Evolutionary conservation across 2,329 filamentous ascomycete species (phyloP).

Genomic region (Apiospora rasikravindrae): DNA sequence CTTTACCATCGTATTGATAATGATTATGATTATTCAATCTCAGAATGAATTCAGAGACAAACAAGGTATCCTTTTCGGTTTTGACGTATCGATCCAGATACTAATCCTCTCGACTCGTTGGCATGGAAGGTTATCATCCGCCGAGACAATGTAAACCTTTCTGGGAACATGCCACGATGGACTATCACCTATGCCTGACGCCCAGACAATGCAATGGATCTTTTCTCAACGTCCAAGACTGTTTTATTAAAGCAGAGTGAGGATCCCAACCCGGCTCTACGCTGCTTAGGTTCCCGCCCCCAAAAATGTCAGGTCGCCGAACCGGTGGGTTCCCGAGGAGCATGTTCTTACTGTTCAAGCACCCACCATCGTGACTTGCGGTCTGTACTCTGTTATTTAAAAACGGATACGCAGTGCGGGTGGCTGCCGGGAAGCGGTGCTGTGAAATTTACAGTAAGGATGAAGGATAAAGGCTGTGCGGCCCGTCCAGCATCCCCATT

Average conservation of each 20-base stretch:
- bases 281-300: background rate
- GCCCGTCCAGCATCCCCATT: background rate
- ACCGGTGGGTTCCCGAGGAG: background rate
- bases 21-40: background rate
- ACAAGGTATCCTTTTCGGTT: too few species aligned
- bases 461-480: background rate
- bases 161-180: too few species aligned
- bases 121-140: too few species aligned
- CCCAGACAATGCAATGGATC: too few species aligned
- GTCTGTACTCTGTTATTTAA: background rate
- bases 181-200: too few species aligned
- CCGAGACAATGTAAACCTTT: too few species aligned
- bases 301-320: background rate
- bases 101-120: too few species aligned
- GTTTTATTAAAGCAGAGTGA: too few species aligned
- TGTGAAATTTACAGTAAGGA: background rate
- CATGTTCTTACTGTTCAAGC: background rate
- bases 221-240: too few species aligned
- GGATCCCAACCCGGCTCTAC: too few species aligned
- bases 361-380: background rate
- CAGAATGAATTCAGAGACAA: background rate
- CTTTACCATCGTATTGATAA: background rate
- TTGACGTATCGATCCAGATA: too few species aligned
- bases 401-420: background rate
- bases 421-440: background rate